Evolutionary conservation across 2,329 filamentous ascomycete genomes (phyloP).

Genomic region (Ambrosiella cleistominuta): DNA sequence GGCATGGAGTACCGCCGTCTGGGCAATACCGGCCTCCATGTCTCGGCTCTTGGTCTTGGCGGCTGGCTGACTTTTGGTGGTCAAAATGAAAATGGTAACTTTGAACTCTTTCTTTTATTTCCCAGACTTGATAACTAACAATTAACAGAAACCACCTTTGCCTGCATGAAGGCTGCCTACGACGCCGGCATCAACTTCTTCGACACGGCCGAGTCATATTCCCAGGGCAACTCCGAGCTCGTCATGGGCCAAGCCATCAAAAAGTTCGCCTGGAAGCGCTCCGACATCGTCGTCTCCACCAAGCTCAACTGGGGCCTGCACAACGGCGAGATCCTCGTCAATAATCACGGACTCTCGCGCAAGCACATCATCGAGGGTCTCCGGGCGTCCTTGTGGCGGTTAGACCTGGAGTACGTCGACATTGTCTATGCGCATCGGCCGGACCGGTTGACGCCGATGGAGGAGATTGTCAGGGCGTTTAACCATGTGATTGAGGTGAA

Average conservation of each 20-base stretch:
- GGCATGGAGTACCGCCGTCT: constrained; percentile 28
- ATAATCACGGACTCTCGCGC: constrained; percentile 48
- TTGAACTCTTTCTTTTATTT: not conserved
- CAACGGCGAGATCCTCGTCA: constrained; percentile 43
- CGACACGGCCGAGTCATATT: constrained; percentile 41
- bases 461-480: constrained; percentile 53
- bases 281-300: constrained; percentile 43
- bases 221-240: constrained; percentile 42
- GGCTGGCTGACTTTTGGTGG: constrained; percentile 52
- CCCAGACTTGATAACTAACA: not conserved
- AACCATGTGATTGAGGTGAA: constrained; percentile 31
- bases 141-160: constrained; percentile 27
- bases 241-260: constrained; percentile 44
- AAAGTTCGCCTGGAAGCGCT: constrained; percentile 42
- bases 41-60: constrained; percentile 45
- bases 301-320: constrained; percentile 49
- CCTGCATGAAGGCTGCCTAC: constrained; percentile 44
- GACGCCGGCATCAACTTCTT: constrained; percentile 46
- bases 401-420: constrained; percentile 45
- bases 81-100: constrained; percentile 20
- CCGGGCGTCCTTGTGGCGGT: constrained; percentile 37
- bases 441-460: constrained; percentile 50
- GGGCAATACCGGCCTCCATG: constrained; percentile 39
- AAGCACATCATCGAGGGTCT: constrained; percentile 56
- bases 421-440: constrained; percentile 52